Evolutionary conservation across 2,329 filamentous ascomycete species (phyloP).

Genomic region (Grosmannia huntii): DNA sequence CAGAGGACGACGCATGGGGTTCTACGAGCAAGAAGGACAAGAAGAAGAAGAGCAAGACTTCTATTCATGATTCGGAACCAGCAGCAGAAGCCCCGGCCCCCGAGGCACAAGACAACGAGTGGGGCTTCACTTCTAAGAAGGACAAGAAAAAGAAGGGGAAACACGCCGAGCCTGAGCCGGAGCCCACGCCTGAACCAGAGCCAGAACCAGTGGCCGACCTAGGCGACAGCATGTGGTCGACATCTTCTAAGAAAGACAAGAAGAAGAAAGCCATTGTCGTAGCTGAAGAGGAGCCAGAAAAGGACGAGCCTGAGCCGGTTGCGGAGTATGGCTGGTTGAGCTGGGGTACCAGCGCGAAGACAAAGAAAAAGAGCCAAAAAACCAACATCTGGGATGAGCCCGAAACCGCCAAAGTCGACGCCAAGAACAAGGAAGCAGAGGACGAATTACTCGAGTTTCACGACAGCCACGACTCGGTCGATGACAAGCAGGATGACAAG

Average conservation of each 20-base stretch:
- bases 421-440: conserved; percentile 9
- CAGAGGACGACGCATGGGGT: conserved; percentile 8
- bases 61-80: not conserved
- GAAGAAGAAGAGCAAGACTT: conserved; percentile 17
- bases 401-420: conserved; percentile 6
- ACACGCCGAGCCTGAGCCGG: conserved; percentile 12
- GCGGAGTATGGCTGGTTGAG: conserved; percentile 7
- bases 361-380: conserved; percentile 7
- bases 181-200: conserved; percentile 5
- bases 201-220: not conserved
- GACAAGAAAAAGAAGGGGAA: conserved; percentile 15
- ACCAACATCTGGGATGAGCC: conserved; percentile 5
- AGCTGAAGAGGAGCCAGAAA: not conserved
- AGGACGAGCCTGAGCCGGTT: conserved; percentile 1
- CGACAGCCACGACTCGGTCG: conserved; percentile 17
- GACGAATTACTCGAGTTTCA: conserved; percentile 15
- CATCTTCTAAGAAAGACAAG: conserved; percentile 14
- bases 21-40: conserved; percentile 19
- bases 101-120: conserved; percentile 5
- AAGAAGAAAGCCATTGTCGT: conserved; percentile 17
- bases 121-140: conserved; percentile 9
- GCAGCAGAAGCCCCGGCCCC: not conserved
- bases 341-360: conserved; percentile 5
- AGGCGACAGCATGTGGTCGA: not conserved
- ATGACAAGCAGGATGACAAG: conserved; percentile 30